These are phyloP conservation scores for Sarocladiaceae sp. DNA, from an alignment of 2,329 filamentous ascomycete genomes.

Conservation along the genomic window DNA sequence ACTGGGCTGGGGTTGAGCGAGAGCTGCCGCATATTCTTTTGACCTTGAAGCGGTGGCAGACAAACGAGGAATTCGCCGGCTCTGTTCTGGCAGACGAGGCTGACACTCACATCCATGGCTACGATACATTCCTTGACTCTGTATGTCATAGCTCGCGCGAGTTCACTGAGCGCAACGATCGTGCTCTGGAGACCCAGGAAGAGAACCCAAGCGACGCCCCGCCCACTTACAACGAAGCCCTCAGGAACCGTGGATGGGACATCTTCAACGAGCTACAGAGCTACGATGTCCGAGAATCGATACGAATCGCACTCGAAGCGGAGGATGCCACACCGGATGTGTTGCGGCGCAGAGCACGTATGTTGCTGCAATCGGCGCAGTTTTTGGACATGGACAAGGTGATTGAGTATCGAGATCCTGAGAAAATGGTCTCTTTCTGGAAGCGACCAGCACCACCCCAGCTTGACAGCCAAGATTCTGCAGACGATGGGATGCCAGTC, in stretches of 20 bases:
- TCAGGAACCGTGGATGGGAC: conserved; percentile 16
- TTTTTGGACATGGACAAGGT: conserved; percentile 33
- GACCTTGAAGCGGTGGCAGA: conserved; percentile 27
- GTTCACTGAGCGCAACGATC: conserved; percentile 21
- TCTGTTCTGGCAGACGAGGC: conserved; percentile 19
- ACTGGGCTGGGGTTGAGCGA: conserved; percentile 29
- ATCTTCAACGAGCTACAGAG: conserved; percentile 20
- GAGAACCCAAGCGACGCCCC: neutral
- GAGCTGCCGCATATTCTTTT: conserved; percentile 29
- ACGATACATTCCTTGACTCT: conserved; percentile 32
- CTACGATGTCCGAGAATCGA: conserved; percentile 11
- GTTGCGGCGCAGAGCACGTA: conserved; percentile 18
- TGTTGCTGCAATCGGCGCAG: conserved; percentile 25
- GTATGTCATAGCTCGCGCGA: conserved; percentile 24
- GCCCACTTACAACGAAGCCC: conserved; percentile 18
- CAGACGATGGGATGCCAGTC: conserved; percentile 11
- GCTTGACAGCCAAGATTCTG: conserved; percentile 15
- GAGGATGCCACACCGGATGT: conserved; percentile 9
- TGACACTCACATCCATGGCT: conserved; percentile 27
- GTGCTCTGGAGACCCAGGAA: neutral
- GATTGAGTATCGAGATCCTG: conserved; percentile 24
- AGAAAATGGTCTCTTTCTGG: conserved; percentile 17
- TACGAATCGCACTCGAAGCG: conserved; percentile 10
- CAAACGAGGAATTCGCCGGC: conserved; percentile 13
- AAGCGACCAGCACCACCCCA: conserved; percentile 19